Conservation (phyloP, 257 asterid species). For the Ligustrum vulgare region DNA sequence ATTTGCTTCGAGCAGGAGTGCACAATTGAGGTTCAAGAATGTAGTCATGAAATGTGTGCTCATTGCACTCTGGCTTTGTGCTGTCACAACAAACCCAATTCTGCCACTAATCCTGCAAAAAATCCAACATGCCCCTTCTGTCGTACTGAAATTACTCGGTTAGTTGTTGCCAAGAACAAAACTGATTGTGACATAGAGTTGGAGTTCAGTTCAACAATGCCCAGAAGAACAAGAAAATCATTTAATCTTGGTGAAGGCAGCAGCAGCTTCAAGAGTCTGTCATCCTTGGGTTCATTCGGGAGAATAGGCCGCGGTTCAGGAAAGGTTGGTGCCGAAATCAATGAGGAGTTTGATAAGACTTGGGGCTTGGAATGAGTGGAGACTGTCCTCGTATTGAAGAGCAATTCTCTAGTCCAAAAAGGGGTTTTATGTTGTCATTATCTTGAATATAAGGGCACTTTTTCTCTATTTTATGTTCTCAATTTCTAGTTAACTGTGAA, state of each 20-base stretch:
- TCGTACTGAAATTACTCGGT: constrained; percentile 55
- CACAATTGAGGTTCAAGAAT: constrained; percentile 63
- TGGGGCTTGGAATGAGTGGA: constrained; percentile 7
- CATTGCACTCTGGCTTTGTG: constrained; percentile 69
- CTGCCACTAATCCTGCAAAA: constrained; percentile 36
- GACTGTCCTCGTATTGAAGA: neutral
- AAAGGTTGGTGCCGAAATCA: constrained; percentile 47
- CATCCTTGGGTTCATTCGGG: constrained; percentile 64
- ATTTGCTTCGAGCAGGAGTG: constrained; percentile 79
- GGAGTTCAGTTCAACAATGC: constrained; percentile 47
- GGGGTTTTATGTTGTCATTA: neutral
- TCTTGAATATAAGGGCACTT: neutral
- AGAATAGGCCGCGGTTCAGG: constrained; percentile 57
- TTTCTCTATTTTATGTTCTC: neutral
- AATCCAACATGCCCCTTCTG: constrained; percentile 79
- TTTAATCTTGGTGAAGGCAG: constrained; percentile 54
- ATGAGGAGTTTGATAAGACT: constrained; percentile 46
- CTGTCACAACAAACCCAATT: constrained; percentile 60
- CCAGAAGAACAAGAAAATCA: constrained; percentile 46
- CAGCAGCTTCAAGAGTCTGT: constrained; percentile 55
- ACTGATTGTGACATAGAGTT: constrained; percentile 29
- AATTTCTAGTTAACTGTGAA: constrained; percentile 19
- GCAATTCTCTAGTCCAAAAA: neutral
- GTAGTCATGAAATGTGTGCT: constrained; percentile 90
- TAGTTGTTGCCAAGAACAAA: constrained; percentile 54